These are phyloP conservation scores for Curvularia hawaiiensis DNA, from an alignment of 2,329 filamentous ascomycete species.

Conservation along the genomic window DNA sequence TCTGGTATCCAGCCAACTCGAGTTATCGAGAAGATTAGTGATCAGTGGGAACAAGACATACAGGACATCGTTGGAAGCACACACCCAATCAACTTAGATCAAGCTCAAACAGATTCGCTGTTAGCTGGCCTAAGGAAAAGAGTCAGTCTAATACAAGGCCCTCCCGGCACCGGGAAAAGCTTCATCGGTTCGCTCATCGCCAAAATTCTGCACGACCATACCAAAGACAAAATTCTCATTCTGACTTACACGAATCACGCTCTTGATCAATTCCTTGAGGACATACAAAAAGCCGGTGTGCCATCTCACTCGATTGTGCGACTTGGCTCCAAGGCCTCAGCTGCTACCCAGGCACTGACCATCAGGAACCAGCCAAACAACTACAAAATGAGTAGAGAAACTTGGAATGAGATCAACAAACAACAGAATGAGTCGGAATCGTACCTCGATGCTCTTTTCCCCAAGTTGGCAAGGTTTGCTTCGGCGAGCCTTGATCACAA, in stretches of 20 bases:
- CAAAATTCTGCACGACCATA: slow-evolving; percentile 59
- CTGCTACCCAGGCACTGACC: slow-evolving; percentile 54
- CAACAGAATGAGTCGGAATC: slow-evolving; percentile 47
- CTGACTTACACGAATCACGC: slow-evolving; percentile 69
- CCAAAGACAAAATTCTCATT: slow-evolving; percentile 62
- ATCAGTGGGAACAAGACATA: slow-evolving; percentile 24
- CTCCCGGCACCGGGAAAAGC: slow-evolving; percentile 74
- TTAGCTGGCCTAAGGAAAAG: slow-evolving; percentile 57
- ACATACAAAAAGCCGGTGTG: slow-evolving; percentile 66
- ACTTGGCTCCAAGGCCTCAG: slow-evolving; percentile 64
- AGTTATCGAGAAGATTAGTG: slow-evolving; percentile 33
- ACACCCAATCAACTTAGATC: slow-evolving; percentile 50
- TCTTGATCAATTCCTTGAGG: slow-evolving; percentile 60
- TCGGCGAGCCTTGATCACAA: slow-evolving; percentile 9
- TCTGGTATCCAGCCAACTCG: slow-evolving; percentile 32
- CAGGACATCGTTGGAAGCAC: slow-evolving; percentile 24
- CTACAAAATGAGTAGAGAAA: slow-evolving; percentile 40
- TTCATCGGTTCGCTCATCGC: slow-evolving; percentile 65
- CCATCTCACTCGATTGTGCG: slow-evolving; percentile 59
- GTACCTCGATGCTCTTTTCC: slow-evolving; percentile 32
- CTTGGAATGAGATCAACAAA: slow-evolving; percentile 52
- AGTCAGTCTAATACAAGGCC: slow-evolving; percentile 71
- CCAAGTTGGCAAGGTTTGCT: slow-evolving; percentile 20
- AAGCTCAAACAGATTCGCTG: slow-evolving; percentile 63
- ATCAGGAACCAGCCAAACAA: slow-evolving; percentile 51